phyloP scores from a whole-genome alignment of 2,329 filamentous ascomycete species.

The Eurotiales sp. region DNA sequence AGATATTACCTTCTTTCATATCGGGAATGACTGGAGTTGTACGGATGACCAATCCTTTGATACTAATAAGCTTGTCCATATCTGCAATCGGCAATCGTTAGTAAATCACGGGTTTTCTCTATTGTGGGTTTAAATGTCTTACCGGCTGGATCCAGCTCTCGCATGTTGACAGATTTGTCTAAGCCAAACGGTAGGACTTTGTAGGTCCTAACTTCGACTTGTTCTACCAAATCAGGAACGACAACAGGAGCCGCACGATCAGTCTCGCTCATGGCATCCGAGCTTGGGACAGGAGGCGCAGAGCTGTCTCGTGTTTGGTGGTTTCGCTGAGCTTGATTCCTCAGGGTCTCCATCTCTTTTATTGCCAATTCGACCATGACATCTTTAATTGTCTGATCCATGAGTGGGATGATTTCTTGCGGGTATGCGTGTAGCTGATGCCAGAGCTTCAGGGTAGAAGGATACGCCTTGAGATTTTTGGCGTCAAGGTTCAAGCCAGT shows the following conservation, averaged over 20 bases:
- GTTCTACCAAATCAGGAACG: constrained; percentile 67
- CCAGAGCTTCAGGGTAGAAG: constrained; percentile 88
- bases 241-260: constrained; percentile 32
- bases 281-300: constrained; percentile 68
- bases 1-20: constrained; percentile 73
- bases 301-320: constrained; percentile 54
- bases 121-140: constrained; percentile 31
- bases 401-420: constrained; percentile 91
- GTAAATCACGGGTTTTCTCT: background rate
- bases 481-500: constrained; percentile 84
- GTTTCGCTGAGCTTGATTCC: constrained; percentile 51
- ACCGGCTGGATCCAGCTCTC: constrained; percentile 87
- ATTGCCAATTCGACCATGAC: constrained; percentile 86
- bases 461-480: constrained; percentile 85
- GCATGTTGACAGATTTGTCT: constrained; percentile 81
- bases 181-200: constrained; percentile 86
- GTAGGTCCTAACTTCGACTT: constrained; percentile 75
- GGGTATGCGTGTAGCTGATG: constrained; percentile 92
- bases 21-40: constrained; percentile 95
- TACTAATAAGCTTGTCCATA: constrained; percentile 91
- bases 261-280: constrained; percentile 59
- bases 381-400: constrained; percentile 94
- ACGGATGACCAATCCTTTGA: constrained; percentile 94
- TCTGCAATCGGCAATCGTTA: constrained; percentile 47
- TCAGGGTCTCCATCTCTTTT: constrained; percentile 69